Conservation (phyloP, 176 grass and related monocot genomes). For the Chrysopogon serrulatus region DNA sequence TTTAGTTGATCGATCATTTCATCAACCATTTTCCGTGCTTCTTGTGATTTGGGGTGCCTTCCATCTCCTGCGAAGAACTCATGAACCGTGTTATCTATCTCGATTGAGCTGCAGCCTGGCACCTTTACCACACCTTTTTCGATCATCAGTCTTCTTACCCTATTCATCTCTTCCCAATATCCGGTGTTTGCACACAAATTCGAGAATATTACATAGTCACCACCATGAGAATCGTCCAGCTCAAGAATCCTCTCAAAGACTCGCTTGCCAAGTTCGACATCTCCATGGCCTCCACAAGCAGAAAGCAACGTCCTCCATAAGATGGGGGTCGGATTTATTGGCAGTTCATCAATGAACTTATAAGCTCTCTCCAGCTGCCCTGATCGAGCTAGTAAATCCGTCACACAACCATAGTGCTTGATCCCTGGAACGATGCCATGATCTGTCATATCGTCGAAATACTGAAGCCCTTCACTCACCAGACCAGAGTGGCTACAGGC, state of each 20-base stretch:
- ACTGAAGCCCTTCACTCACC: constrained; percentile 60
- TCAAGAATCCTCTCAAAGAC: constrained; percentile 73
- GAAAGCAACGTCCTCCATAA: constrained; percentile 71
- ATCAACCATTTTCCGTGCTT: constrained; percentile 60
- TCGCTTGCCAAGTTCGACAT: constrained; percentile 34
- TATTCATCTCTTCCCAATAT: constrained; percentile 67
- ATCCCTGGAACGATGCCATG: constrained; percentile 49
- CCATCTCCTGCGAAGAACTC: constrained; percentile 86
- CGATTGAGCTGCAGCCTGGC: constrained; percentile 76
- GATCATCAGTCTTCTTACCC: constrained; percentile 59
- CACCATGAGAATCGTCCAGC: constrained; percentile 73
- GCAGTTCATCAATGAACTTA: constrained; percentile 55
- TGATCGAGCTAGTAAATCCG: constrained; percentile 63
- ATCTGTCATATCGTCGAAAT: constrained; percentile 52
- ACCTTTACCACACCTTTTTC: constrained; percentile 70
- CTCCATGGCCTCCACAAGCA: constrained; percentile 49
- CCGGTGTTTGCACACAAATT: constrained; percentile 66
- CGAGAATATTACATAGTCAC: constrained; percentile 70
- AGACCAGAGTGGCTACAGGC: constrained; percentile 73
- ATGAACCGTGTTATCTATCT: constrained; percentile 61
- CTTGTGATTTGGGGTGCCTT: constrained; percentile 51
- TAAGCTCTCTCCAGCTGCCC: constrained; percentile 61
- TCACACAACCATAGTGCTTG: constrained; percentile 76
- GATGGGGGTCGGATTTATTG: constrained; percentile 60
- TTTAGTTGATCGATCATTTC: constrained; percentile 64